Base-by-base conservation (phyloP, 306 rosid genomes). In the Quercus glauca region DNA sequence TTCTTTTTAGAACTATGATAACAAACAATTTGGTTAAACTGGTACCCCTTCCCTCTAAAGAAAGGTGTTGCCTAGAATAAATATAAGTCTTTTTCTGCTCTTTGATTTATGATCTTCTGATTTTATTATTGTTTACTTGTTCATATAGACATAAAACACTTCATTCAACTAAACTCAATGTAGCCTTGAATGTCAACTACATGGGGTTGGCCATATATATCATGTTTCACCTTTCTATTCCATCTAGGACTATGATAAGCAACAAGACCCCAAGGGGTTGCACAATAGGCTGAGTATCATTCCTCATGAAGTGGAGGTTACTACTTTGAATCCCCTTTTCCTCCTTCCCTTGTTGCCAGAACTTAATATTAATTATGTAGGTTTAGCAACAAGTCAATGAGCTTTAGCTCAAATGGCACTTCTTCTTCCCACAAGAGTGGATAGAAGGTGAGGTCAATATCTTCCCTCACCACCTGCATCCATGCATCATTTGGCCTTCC, bases 81-180 rank as follows among this genome's bases (percentile, higher is more conserved):
- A 60, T 58, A 29, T 29, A 13, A 75, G 31, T 65, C 14, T 75
- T 25, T 69, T 43, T 70, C 17, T 63, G 41, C 57, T 75, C 31
- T 60, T 68, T 19, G 17, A 55, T 57, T 72, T 35, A 58, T 65
- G 26, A 35, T 82, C 76, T 77, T 37, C 61, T 25, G 20, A 71
- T 80, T 70, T 55, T 76, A 29, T 64, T 73, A 25, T 51, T 75
- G 31, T 74, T 26, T 53, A 17, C 23, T 61, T 23, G 17, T 25
- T 61, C 55, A n/a, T 19, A 64, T n/a, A 14, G 37, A 64, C 37
- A 58, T 15, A 71, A 69, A 55, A 61, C 49, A 7, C 65, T 63
- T 75, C 23, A 21, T 72, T 80, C 23, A 75, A 73, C 59, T 61
- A 58, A 25, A 67, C 53, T 69, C 56, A 20, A 8, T 23, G 5